A percentile compares a stretch with the other conserved stretches of the same genome.
These are phyloP conservation scores for cucumber (Cucumis sativus) DNA, from an alignment of 306 rosid genomes.

Conservation along the genomic window DNA sequence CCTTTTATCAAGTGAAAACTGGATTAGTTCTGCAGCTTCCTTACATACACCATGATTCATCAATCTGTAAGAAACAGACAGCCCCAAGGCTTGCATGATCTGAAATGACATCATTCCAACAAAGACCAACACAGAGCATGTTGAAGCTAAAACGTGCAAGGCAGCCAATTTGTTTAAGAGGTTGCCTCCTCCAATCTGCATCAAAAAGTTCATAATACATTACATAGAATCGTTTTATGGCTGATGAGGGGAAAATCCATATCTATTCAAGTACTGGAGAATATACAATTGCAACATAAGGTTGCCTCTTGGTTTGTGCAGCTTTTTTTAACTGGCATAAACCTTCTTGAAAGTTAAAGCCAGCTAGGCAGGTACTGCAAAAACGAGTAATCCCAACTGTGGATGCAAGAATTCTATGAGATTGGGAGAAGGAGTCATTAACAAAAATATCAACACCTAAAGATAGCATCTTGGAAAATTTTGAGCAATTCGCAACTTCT, in stretches of 20 bases:
- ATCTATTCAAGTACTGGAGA: neutral
- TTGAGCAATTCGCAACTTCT: conserved; percentile 67
- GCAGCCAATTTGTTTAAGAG: conserved; percentile 56
- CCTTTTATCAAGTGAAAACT: conserved; percentile 33
- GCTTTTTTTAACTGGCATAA: conserved; percentile 34
- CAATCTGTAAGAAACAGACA: conserved; percentile 41
- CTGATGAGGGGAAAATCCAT: neutral
- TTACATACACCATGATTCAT: conserved; percentile 34
- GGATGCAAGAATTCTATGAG: conserved; percentile 80
- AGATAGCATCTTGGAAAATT: conserved; percentile 48
- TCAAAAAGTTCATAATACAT: neutral
- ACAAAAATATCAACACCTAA: conserved; percentile 74
- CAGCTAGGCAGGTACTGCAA: conserved; percentile 63
- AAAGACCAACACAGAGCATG: conserved; percentile 60
- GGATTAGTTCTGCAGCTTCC: conserved; percentile 44
- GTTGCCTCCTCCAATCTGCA: conserved; percentile 82
- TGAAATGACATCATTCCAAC: conserved; percentile 89
- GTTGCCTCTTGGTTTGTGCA: conserved; percentile 33
- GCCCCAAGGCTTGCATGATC: conserved; percentile 66
- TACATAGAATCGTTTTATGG: neutral
- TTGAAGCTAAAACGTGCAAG: conserved; percentile 54
- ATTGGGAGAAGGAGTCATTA: conserved; percentile 63
- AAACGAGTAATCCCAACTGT: conserved; percentile 77
- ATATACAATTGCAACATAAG: conserved; percentile 82
- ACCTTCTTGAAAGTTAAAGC: conserved; percentile 74